Conservation (phyloP, 192 early-diverging fungal genomes). For the Linnemannia hyalina region DNA sequence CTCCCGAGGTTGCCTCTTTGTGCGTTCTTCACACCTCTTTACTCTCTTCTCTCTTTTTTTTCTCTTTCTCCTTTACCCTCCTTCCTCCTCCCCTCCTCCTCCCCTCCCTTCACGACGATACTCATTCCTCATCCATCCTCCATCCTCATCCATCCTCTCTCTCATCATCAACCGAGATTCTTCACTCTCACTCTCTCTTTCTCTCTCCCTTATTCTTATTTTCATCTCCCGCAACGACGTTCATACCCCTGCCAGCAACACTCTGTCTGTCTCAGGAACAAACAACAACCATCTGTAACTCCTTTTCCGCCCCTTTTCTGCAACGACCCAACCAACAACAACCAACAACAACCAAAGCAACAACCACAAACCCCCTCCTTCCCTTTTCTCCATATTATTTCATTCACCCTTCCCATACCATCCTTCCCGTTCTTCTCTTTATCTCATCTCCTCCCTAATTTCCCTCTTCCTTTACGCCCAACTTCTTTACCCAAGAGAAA, state of each 20-base stretch:
- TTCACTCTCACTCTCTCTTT: not conserved
- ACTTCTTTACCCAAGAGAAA: not conserved
- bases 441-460: not conserved
- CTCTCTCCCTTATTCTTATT: slow-evolving; percentile 1
- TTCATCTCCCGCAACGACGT: slow-evolving; percentile 4
- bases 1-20: not conserved
- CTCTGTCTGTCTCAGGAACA: slow-evolving; percentile 12
- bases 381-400: not conserved
- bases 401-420: not conserved
- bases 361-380: not conserved
- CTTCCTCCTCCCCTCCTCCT: not conserved
- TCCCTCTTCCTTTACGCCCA: not conserved
- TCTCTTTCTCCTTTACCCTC: not conserved
- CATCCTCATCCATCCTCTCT: not conserved
- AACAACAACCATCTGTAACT: not conserved
- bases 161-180: not conserved
- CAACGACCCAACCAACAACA: not conserved
- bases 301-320: not conserved
- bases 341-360: not conserved
- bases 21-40: slow-evolving; percentile 1
- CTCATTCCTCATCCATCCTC: not conserved
- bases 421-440: not conserved
- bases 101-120: not conserved
- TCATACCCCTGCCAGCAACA: not conserved
- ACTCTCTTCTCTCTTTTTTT: not conserved